Evolutionary conservation across 2,329 filamentous ascomycete genomes (phyloP).

Genomic region (Cordyceps farinosa): DNA sequence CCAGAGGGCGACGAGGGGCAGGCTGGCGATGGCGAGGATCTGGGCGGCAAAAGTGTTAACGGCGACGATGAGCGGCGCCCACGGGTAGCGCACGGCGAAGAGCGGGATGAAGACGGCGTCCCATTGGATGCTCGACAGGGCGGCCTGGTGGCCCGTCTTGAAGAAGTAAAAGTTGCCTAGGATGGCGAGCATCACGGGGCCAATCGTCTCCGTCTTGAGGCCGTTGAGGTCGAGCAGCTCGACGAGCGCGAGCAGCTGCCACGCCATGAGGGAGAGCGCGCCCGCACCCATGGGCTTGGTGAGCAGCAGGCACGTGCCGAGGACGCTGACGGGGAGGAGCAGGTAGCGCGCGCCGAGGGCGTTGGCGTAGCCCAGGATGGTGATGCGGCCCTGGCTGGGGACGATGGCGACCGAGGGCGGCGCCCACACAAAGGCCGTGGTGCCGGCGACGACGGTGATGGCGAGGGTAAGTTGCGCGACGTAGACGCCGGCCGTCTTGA

Average conservation of each 20-base stretch:
- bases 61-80: constrained; percentile 75
- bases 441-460: constrained; percentile 77
- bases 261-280: constrained; percentile 74
- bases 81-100: constrained; percentile 79
- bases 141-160: constrained; percentile 95
- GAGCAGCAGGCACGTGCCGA: constrained; percentile 72
- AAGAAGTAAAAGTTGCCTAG: constrained; percentile 94
- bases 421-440: constrained; percentile 79
- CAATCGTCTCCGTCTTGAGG: constrained; percentile 67
- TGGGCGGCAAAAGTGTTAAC: constrained; percentile 89
- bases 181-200: constrained; percentile 79
- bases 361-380: constrained; percentile 87
- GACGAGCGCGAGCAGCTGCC: constrained; percentile 80
- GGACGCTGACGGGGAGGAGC: constrained; percentile 74
- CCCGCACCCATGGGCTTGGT: constrained; percentile 94
- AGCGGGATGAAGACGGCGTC: constrained; percentile 91
- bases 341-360: constrained; percentile 89
- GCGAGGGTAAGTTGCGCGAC: constrained; percentile 78
- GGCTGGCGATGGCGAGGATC: constrained; percentile 73
- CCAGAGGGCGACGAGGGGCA: constrained; percentile 84
- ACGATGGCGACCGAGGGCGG: constrained; percentile 78
- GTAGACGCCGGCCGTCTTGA: constrained; percentile 73
- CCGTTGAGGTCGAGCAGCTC: constrained; percentile 60
- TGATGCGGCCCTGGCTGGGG: constrained; percentile 56
- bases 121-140: constrained; percentile 87